Conservation (phyloP, 1,139 yeast species). For the Pichia terricola region DNA sequence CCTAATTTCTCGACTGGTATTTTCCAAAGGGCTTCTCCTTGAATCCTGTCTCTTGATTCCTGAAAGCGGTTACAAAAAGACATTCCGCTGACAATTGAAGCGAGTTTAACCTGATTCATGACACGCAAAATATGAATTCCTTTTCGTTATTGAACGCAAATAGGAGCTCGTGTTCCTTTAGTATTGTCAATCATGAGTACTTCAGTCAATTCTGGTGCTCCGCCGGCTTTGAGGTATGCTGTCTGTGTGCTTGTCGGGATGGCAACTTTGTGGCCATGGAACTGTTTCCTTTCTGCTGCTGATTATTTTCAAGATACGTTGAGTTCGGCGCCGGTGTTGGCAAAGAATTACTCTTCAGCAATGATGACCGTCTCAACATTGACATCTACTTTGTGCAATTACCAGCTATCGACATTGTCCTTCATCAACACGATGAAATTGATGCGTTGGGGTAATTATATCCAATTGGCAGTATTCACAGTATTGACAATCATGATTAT, state of each 20-base stretch:
- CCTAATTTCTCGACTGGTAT: too few relatives aligned
- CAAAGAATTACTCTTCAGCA: constrained; percentile 62
- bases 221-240: constrained; percentile 34
- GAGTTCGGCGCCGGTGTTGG: constrained; percentile 39
- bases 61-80: too few relatives aligned
- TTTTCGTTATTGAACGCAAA: too few relatives aligned
- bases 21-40: too few relatives aligned
- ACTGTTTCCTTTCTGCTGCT: constrained; percentile 78
- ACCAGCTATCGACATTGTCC: constrained; percentile 62
- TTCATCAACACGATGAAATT: constrained; percentile 52
- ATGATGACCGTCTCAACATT: constrained; percentile 86
- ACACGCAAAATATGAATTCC: too few relatives aligned
- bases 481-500: constrained; percentile 43
- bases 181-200: too few relatives aligned
- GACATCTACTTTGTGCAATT: constrained; percentile 52
- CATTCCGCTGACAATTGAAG: too few relatives aligned
- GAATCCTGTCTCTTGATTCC: too few relatives aligned
- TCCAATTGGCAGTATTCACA: constrained; percentile 43
- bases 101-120: too few relatives aligned
- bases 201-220: too few relatives aligned
- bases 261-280: constrained; percentile 94
- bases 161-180: too few relatives aligned
- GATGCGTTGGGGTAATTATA: constrained; percentile 46
- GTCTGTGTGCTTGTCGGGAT: constrained; percentile 67
- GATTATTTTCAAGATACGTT: constrained; percentile 70